These are phyloP conservation scores for Eimeria necatrix DNA, from an alignment of 169 alveolate species.

Conservation along the genomic window DNA sequence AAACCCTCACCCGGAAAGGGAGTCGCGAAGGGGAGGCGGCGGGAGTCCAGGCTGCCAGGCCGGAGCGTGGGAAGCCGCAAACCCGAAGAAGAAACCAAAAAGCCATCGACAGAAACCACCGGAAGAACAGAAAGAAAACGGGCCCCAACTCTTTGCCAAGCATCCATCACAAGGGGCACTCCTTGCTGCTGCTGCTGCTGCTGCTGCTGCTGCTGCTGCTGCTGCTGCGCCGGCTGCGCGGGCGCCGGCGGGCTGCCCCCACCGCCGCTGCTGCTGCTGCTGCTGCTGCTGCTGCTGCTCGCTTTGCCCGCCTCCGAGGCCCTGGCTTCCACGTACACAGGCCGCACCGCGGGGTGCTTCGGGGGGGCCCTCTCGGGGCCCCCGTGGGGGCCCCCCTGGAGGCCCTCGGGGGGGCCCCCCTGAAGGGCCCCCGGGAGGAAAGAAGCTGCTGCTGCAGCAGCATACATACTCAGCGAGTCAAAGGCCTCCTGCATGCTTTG, in stretches of 20 bases:
- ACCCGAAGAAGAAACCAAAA: neutral
- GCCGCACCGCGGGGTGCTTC: constrained; percentile 1
- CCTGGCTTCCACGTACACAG: neutral
- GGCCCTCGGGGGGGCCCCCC: neutral
- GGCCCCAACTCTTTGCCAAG: neutral
- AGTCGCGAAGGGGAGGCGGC: neutral
- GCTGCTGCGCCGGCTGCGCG: too few relatives aligned
- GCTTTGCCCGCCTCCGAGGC: neutral
- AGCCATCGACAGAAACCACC: constrained; percentile 3
- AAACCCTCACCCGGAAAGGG: neutral
- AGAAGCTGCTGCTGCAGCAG: neutral
- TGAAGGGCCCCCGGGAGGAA: neutral
- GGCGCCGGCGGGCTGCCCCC: too few relatives aligned
- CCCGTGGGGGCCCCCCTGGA: neutral
- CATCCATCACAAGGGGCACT: neutral
- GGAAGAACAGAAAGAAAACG: neutral
- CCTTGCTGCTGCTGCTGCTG: neutral
- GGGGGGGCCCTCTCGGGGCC: neutral
- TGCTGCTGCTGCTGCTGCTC: neutral
- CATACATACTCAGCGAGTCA: neutral
- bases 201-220: neutral
- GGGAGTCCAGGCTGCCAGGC: neutral
- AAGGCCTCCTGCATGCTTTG: neutral
- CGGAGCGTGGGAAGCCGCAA: neutral
- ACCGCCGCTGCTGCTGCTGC: neutral